A percentile compares a stretch with the other conserved stretches of the same genome.
Evolutionary conservation across 805 yeast species (phyloP).

Genomic region (Aciculoconidium aculeatum): DNA sequence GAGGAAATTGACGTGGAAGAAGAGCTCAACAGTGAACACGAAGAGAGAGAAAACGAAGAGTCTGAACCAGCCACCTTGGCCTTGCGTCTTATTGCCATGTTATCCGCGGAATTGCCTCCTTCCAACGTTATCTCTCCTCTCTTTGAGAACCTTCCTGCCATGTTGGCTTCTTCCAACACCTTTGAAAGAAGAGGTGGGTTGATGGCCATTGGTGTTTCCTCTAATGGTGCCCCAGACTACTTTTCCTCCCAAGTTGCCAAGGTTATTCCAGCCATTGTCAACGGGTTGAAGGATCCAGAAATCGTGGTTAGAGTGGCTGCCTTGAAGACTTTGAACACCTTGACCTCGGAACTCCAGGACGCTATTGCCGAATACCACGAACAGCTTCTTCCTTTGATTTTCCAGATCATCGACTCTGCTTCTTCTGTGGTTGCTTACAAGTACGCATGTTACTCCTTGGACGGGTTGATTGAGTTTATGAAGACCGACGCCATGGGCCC

Average conservation of each 20-base stretch:
- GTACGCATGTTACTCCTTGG: conserved; percentile 86
- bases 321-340: conserved; percentile 67
- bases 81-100: conserved; percentile 68
- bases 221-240: conserved; percentile 93
- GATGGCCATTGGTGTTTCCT: conserved; percentile 73
- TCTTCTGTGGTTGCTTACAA: conserved; percentile 78
- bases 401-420: conserved; percentile 81
- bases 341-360: conserved; percentile 82
- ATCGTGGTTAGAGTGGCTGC: conserved; percentile 81
- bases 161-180: conserved; percentile 53
- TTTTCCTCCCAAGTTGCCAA: conserved; percentile 69
- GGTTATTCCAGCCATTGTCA: conserved; percentile 64
- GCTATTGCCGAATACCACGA: conserved; percentile 80
- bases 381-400: conserved; percentile 76
- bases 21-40: conserved; percentile 73
- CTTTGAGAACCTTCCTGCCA: conserved; percentile 53
- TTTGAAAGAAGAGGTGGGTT: conserved; percentile 85
- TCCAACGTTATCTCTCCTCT: conserved; percentile 83
- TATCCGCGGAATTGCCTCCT: conserved; percentile 85
- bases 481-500: conserved; percentile 75
- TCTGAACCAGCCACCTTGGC: conserved; percentile 74
- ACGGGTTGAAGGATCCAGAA: conserved; percentile 73
- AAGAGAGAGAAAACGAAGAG: conserved; percentile 92
- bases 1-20: conserved; percentile 73
- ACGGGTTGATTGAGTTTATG: conserved; percentile 87